A percentile compares a stretch with the other conserved stretches of the same genome.
phyloP scores from a whole-genome alignment of 768 basidiomycete species.

The Tulasnella sp. region DNA sequence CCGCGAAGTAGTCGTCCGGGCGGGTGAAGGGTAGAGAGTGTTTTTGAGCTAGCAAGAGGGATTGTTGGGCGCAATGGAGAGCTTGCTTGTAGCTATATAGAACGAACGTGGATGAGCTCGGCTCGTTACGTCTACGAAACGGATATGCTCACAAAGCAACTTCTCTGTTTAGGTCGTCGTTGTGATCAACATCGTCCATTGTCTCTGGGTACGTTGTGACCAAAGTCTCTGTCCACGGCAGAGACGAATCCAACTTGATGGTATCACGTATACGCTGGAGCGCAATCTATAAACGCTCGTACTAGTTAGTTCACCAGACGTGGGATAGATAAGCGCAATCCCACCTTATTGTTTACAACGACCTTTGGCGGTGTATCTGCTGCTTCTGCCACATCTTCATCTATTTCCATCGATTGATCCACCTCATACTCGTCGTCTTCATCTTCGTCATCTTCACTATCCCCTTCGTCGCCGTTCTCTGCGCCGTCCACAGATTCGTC shows the following conservation, averaged over 20 bases:
- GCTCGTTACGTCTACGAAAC: neutral
- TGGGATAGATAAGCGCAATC: slow-evolving; percentile 21
- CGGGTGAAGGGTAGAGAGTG: slow-evolving; percentile 73
- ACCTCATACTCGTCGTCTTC: slow-evolving; percentile 51
- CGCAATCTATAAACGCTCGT: slow-evolving; percentile 40
- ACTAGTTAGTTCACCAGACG: neutral
- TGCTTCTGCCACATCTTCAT: slow-evolving; percentile 55
- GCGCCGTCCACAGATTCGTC: slow-evolving; percentile 20
- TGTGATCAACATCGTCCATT: slow-evolving; percentile 56
- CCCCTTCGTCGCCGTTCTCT: slow-evolving; percentile 23
- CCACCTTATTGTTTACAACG: slow-evolving; percentile 68
- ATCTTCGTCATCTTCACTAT: slow-evolving; percentile 28
- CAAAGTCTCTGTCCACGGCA: slow-evolving; percentile 81
- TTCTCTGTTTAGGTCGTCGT: slow-evolving; percentile 89
- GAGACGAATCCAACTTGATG: slow-evolving; percentile 58
- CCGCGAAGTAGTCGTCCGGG: slow-evolving; percentile 90
- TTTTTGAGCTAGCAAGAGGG: slow-evolving; percentile 64
- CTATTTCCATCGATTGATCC: slow-evolving; percentile 31
- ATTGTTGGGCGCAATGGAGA: slow-evolving; percentile 65
- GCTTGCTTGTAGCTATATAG: slow-evolving; percentile 84
- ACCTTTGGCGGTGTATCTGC: slow-evolving; percentile 71
- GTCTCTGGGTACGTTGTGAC: slow-evolving; percentile 57
- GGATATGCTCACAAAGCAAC: slow-evolving; percentile 69
- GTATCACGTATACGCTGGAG: slow-evolving; percentile 69
- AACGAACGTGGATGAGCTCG: neutral